Conservation (phyloP, 352 stramenopile genomes). For the Thalassiosira livingstoniorum region DNA sequence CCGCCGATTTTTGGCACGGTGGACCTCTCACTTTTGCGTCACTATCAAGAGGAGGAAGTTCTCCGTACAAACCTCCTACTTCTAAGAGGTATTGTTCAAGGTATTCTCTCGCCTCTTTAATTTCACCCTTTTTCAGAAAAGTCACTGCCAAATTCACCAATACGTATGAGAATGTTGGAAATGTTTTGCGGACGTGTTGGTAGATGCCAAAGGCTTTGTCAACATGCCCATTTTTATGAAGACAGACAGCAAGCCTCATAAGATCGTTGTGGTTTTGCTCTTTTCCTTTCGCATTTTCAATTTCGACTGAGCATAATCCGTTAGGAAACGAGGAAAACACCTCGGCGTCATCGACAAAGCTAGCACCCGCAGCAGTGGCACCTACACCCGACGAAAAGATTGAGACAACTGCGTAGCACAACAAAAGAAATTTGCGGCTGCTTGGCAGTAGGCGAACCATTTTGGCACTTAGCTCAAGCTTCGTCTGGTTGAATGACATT, state of each 20-base stretch:
- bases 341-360: too few relatives aligned
- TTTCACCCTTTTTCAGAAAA: neutral
- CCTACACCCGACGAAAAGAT: too few relatives aligned
- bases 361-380: too few relatives aligned
- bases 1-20: neutral
- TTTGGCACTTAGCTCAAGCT: too few relatives aligned
- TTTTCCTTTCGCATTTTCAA: neutral
- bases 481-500: too few relatives aligned
- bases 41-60: conserved; percentile 1
- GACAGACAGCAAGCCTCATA: conserved; percentile 22
- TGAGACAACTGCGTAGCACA: too few relatives aligned
- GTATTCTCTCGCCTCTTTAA: neutral
- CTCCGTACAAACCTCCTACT: conserved; percentile 28
- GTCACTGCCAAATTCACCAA: conserved; percentile 14
- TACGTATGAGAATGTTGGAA: conserved; percentile 5
- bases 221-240: conserved; percentile 21
- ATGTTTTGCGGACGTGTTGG: conserved; percentile 2
- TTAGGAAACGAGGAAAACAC: neutral
- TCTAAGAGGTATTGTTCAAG: conserved; percentile 16
- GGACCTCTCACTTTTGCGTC: neutral
- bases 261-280: neutral
- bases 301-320: neutral
- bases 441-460: too few relatives aligned
- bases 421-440: too few relatives aligned
- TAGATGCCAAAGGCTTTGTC: conserved; percentile 21